A percentile compares a stretch with the other conserved stretches of the same genome.
These are phyloP conservation scores for Ricinus communis DNA, from an alignment of 345 rosid species.

Conservation along the genomic window DNA sequence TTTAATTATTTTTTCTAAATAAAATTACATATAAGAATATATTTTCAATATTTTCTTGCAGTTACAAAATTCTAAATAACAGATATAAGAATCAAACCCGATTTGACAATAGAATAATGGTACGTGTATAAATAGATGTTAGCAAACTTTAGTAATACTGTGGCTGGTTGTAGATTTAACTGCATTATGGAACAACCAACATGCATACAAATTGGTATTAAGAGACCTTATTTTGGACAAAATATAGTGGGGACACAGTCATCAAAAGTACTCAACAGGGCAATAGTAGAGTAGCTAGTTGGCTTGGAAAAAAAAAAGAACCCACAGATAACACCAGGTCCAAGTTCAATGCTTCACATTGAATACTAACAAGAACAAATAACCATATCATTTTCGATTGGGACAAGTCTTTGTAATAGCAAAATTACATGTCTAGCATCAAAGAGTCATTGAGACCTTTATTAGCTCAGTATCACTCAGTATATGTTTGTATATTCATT, in stretches of 20 bases:
- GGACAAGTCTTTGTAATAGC: constrained; percentile 14
- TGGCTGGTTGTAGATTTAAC: too few relatives aligned
- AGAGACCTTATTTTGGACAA: constrained; percentile 3
- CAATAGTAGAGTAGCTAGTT: constrained; percentile 13
- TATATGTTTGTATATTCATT: constrained; percentile 1
- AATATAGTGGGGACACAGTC: constrained; percentile 6
- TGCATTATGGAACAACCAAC: neutral
- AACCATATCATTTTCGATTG: neutral
- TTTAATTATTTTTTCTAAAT: too few relatives aligned
- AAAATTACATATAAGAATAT: too few relatives aligned
- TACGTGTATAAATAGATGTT: too few relatives aligned
- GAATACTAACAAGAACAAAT: neutral
- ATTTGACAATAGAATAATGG: too few relatives aligned
- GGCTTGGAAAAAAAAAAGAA: constrained; percentile 23
- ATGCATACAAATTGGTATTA: neutral
- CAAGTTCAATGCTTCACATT: constrained; percentile 34
- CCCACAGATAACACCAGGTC: constrained; percentile 11
- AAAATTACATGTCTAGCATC: constrained; percentile 18
- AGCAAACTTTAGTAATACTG: too few relatives aligned
- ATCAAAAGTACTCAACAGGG: neutral
- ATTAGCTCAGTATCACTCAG: neutral
- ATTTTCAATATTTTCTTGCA: too few relatives aligned
- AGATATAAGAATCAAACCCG: too few relatives aligned
- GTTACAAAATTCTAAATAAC: too few relatives aligned
- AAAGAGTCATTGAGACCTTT: neutral